phyloP scores from a whole-genome alignment of 106 monocot species.

The Iris macrosiphon region DNA sequence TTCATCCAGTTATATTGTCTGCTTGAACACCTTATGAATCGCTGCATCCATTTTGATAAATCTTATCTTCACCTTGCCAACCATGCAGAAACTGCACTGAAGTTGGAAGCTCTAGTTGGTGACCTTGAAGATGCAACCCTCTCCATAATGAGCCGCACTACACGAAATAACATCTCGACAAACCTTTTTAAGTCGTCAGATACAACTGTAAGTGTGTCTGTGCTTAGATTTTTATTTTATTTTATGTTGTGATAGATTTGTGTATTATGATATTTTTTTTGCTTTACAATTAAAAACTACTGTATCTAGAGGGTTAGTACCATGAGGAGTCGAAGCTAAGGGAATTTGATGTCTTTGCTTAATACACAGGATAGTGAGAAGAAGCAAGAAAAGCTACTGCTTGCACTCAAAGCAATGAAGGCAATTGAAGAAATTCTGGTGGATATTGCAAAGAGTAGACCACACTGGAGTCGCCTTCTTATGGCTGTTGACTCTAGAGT shows the following conservation, averaged over 20 bases:
- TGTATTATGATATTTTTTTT: no score
- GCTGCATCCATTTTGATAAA: background rate
- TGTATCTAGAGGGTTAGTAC: background rate
- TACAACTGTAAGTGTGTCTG: constrained; percentile 18
- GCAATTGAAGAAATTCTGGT: constrained; percentile 48
- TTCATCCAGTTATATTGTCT: no score
- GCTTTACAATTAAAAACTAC: no score
- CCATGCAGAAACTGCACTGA: constrained; percentile 58
- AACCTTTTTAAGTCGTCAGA: constrained; percentile 10
- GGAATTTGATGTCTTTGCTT: background rate
- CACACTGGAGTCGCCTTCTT: constrained; percentile 44
- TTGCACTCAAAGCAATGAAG: constrained; percentile 39
- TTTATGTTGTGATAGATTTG: background rate
- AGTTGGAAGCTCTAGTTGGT: constrained; percentile 62
- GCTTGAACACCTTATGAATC: no score
- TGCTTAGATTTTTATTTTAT: constrained; percentile 2
- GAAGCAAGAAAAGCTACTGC: constrained; percentile 44
- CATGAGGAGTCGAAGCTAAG: background rate
- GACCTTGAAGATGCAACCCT: constrained; percentile 72
- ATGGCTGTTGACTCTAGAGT: constrained; percentile 65
- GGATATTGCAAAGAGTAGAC: constrained; percentile 12
- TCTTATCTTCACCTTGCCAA: background rate
- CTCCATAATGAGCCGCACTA: constrained; percentile 32
- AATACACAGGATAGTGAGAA: constrained; percentile 25
- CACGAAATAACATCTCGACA: constrained; percentile 13